These are phyloP conservation scores for Epichloe brachyelytri DNA, from an alignment of 2,329 filamentous ascomycete genomes.

Conservation along the genomic window DNA sequence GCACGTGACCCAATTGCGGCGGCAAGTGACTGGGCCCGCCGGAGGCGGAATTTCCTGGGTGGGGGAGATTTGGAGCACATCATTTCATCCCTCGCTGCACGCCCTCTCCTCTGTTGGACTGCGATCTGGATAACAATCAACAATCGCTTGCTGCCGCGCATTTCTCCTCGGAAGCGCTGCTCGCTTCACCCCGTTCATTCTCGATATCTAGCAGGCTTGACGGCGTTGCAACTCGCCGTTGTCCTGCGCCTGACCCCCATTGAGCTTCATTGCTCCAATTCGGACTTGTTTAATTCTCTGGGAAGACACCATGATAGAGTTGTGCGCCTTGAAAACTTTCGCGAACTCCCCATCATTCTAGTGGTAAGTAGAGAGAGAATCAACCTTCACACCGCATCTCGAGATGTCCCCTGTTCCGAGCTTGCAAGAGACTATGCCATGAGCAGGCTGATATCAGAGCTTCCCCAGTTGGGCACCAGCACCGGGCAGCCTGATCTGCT, in stretches of 20 bases:
- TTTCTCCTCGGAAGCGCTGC: constrained; percentile 8
- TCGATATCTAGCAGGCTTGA: background rate
- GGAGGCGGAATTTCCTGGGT: too few species aligned
- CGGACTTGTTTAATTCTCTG: constrained; percentile 5
- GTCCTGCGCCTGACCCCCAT: constrained; percentile 4
- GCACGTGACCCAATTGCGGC: background rate
- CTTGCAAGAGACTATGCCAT: background rate
- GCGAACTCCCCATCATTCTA: constrained; percentile 24
- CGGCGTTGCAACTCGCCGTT: background rate
- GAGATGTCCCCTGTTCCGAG: constrained; percentile 11
- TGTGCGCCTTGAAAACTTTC: constrained; percentile 19
- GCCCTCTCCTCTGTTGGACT: background rate
- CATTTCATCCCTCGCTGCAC: background rate
- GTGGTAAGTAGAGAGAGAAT: constrained; percentile 16
- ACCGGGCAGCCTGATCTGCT: background rate
- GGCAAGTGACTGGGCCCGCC: background rate
- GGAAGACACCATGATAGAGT: constrained; percentile 30
- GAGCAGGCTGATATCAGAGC: background rate
- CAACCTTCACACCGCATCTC: too few species aligned
- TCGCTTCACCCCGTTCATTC: background rate
- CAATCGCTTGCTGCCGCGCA: background rate
- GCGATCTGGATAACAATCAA: background rate
- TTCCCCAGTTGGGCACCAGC: background rate
- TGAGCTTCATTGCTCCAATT: too few species aligned
- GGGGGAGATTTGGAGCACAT: background rate